Evolutionary conservation across 345 rosid genomes (phyloP).

Genomic region (Pistacia atlantica): DNA sequence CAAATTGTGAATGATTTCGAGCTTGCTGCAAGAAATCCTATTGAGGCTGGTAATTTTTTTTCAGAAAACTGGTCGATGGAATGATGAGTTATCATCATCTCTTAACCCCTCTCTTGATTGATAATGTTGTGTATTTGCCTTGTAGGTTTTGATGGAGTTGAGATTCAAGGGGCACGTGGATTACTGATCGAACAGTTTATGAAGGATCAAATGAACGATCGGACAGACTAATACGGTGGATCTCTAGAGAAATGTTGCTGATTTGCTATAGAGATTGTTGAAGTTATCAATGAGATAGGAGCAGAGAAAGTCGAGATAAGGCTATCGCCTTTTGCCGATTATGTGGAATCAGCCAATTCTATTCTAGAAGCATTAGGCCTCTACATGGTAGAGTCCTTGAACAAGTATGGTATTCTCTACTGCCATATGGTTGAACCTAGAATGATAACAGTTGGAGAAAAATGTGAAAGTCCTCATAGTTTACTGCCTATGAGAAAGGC

Average conservation of each 20-base stretch:
- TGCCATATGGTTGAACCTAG: conserved; percentile 77
- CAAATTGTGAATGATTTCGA: conserved; percentile 61
- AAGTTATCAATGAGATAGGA: conserved; percentile 62
- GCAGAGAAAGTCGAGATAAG: conserved; percentile 70
- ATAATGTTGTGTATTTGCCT: neutral
- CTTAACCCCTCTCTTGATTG: conserved; percentile 11
- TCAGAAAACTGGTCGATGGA: neutral
- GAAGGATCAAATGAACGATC: conserved; percentile 73
- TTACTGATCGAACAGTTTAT: conserved; percentile 71
- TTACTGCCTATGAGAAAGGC: conserved; percentile 63
- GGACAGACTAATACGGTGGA: conserved; percentile 73
- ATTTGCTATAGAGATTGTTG: conserved; percentile 61
- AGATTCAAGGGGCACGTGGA: conserved; percentile 79
- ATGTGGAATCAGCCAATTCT: conserved; percentile 59
- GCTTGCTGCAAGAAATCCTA: conserved; percentile 76
- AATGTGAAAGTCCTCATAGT: conserved; percentile 28
- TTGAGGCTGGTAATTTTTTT: conserved; percentile 61
- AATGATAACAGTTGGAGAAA: conserved; percentile 42
- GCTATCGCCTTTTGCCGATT: conserved; percentile 59
- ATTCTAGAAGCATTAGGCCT: conserved; percentile 59
- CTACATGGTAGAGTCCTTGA: conserved; percentile 62
- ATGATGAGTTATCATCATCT: no score
- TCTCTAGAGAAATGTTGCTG: conserved; percentile 66
- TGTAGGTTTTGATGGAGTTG: conserved; percentile 78
- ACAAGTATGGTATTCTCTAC: conserved; percentile 56